A percentile compares a stretch with the other conserved stretches of the same genome.
Evolutionary conservation across 2,329 filamentous ascomycete species (phyloP).

Genomic region (Colletotrichum karsti): DNA sequence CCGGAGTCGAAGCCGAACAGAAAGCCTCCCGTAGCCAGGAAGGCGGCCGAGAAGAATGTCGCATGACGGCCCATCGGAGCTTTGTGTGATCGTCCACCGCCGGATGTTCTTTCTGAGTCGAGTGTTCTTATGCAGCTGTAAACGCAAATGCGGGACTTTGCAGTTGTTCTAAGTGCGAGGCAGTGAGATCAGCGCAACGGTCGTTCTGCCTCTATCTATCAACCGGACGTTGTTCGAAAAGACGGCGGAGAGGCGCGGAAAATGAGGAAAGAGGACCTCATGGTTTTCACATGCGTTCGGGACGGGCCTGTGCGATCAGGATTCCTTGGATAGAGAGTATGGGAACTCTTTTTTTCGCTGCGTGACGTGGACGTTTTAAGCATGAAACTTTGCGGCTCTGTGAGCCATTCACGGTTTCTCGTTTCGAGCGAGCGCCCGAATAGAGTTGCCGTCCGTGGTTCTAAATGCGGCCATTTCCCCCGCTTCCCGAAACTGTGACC

Average conservation of each 20-base stretch:
- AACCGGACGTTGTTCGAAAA: not conserved
- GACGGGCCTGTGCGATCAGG: not conserved
- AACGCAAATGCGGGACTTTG: not conserved
- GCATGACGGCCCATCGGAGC: slow-evolving; percentile 22
- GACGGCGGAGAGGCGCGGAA: not conserved
- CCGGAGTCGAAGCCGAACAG: slow-evolving; percentile 57
- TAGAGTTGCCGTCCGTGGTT: slow-evolving; percentile 12
- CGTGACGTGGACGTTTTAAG: slow-evolving; percentile 17
- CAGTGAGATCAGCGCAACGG: not conserved
- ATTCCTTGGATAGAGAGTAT: not conserved
- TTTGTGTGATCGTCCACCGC: not conserved
- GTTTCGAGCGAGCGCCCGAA: not conserved
- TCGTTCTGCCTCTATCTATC: not conserved
- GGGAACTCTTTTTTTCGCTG: not conserved
- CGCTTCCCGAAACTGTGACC: slow-evolving; percentile 9
- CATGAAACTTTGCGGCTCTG: slow-evolving; percentile 18
- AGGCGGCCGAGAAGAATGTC: slow-evolving; percentile 33
- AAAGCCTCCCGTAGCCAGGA: slow-evolving; percentile 37
- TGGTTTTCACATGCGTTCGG: not conserved
- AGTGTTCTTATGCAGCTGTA: not conserved
- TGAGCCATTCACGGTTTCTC: slow-evolving; percentile 18
- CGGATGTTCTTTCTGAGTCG: not conserved
- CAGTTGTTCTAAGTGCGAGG: not conserved
- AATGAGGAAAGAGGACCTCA: not conserved
- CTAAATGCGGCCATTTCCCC: not conserved